Conservation (phyloP, 2,329 filamentous ascomycete species). For the Talaromyces albobiverticillius region DNA sequence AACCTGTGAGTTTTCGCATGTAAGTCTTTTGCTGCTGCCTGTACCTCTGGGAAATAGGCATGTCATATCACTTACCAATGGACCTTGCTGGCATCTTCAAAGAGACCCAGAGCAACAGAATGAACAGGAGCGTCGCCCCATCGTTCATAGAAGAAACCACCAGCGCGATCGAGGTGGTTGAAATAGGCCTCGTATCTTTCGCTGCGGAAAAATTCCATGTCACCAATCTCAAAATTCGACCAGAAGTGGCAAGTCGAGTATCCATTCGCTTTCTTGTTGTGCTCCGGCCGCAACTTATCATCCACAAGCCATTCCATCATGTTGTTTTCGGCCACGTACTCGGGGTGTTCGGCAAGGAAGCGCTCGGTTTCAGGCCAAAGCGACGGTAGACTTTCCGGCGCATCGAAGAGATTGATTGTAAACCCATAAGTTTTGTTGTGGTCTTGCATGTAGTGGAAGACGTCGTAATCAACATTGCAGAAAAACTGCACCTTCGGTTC, state of each 20-base stretch:
- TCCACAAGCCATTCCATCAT: constrained; percentile 87
- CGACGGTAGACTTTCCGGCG: constrained; percentile 76
- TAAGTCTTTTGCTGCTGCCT: background rate
- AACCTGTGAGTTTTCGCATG: constrained; percentile 62
- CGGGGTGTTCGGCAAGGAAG: constrained; percentile 80
- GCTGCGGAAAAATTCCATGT: constrained; percentile 89
- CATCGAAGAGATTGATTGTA: constrained; percentile 95
- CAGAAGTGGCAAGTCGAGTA: constrained; percentile 99
- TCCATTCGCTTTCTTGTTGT: constrained; percentile 78
- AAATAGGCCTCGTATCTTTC: constrained; percentile 94
- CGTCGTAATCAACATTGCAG: constrained; percentile 97
- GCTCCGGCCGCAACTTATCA: constrained; percentile 68
- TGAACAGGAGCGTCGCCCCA: constrained; percentile 99
- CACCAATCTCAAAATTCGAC: constrained; percentile 97
- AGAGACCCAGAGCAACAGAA: constrained; percentile 85
- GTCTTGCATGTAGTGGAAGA: constrained; percentile 97
- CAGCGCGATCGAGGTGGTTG: constrained; percentile 86
- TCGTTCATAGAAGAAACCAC: constrained; percentile 97
- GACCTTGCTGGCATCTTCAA: constrained; percentile 85
- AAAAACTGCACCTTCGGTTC: constrained; percentile 99
- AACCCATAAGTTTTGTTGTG: constrained; percentile 99
- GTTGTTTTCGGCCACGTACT: constrained; percentile 78
- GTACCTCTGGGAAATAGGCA: background rate
- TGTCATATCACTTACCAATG: constrained; percentile 68
- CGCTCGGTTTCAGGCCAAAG: constrained; percentile 95